Conservation (phyloP, 1,284 basidiomycete genomes). For the Hortiboletus rubellus region DNA sequence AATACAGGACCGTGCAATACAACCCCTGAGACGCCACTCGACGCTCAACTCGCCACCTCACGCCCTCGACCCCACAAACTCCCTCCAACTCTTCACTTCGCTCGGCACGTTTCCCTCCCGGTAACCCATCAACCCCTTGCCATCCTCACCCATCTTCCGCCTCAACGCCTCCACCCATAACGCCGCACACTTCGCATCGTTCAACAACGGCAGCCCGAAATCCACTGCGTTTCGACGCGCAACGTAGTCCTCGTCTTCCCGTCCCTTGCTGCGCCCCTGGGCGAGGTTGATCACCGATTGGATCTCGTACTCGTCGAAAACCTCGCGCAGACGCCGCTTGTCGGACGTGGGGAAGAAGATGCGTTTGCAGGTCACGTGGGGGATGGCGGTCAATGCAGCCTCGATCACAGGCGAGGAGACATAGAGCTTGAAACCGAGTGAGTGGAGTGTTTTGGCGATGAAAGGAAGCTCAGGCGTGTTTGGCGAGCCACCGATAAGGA, state of each 20-base stretch:
- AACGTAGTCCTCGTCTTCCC: conserved; percentile 95
- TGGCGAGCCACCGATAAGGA: conserved; percentile 87
- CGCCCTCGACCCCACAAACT: conserved; percentile 75
- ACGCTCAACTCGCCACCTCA: conserved; percentile 30
- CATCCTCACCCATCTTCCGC: conserved; percentile 83
- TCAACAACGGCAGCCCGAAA: conserved; percentile 88
- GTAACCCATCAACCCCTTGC: conserved; percentile 78
- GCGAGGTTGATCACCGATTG: conserved; percentile 96
- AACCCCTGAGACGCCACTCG: too few relatives aligned
- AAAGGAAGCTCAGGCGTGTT: conserved; percentile 78
- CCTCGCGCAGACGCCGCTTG: conserved; percentile 92
- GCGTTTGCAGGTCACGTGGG: conserved; percentile 78
- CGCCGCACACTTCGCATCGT: conserved; percentile 87
- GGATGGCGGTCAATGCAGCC: conserved; percentile 78
- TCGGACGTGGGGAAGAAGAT: conserved; percentile 98
- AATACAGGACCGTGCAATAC: too few relatives aligned
- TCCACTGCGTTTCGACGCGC: conserved; percentile 90
- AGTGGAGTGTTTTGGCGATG: conserved; percentile 75
- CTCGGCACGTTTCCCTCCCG: conserved; percentile 89
- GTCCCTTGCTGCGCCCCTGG: conserved; percentile 73
- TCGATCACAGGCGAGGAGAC: conserved; percentile 85
- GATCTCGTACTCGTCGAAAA: conserved; percentile 94
- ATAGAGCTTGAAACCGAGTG: conserved; percentile 91
- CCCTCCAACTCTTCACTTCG: conserved; percentile 90
- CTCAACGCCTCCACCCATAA: conserved; percentile 91